phyloP scores from a whole-genome alignment of 2,329 filamentous ascomycete genomes.

The Fusarium globosum region DNA sequence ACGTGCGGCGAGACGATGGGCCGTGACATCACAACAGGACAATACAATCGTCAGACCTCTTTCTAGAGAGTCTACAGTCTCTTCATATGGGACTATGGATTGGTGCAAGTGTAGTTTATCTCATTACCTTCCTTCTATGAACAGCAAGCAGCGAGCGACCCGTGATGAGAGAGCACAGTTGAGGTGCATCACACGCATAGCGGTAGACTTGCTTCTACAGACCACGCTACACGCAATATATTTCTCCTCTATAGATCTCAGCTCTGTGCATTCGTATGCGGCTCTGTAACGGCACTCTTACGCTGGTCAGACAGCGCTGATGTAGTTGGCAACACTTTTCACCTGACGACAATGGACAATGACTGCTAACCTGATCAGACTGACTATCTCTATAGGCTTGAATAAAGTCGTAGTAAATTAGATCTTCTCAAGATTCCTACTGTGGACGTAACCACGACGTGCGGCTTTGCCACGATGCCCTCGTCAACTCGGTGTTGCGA shows the following conservation, averaged over 20 bases:
- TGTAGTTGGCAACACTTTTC: background rate
- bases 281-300: background rate
- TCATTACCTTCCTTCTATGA: background rate
- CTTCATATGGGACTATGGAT: rapidly evolving
- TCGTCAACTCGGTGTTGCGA: background rate
- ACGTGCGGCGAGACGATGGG: rapidly evolving
- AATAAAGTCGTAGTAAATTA: rapidly evolving
- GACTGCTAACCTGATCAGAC: background rate
- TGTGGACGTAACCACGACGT: too few species aligned
- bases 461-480: too few species aligned
- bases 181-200: background rate
- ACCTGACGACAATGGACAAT: too few species aligned
- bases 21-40: too few species aligned
- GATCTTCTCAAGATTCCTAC: background rate
- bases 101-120: rapidly evolving
- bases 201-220: background rate
- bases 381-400: too few species aligned
- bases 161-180: background rate
- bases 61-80: too few species aligned
- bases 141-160: background rate
- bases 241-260: rapidly evolving
- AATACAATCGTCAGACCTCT: rapidly evolving
- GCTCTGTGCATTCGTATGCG: background rate
- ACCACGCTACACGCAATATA: rapidly evolving
- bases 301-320: background rate